Conservation (phyloP, 2,329 filamentous ascomycete genomes). For the Macrophomina pseudophaseolina region DNA sequence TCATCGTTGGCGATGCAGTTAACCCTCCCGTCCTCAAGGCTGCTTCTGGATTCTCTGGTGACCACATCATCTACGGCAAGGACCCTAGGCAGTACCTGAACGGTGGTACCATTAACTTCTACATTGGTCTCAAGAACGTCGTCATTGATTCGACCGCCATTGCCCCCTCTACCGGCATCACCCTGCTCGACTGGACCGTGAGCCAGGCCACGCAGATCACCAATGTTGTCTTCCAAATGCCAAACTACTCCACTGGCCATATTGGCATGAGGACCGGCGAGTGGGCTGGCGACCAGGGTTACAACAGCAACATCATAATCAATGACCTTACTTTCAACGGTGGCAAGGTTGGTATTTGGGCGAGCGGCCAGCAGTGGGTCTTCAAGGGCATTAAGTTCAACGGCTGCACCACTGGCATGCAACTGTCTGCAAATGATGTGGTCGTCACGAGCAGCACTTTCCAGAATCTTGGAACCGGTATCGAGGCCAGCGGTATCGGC, state of each 20-base stretch:
- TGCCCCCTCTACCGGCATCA: conserved; percentile 28
- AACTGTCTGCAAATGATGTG: conserved; percentile 13
- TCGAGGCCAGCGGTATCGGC: conserved; percentile 6
- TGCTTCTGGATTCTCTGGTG: not conserved
- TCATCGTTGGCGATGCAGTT: conserved; percentile 19
- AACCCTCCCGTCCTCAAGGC: conserved; percentile 22
- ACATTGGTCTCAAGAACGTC: conserved; percentile 36
- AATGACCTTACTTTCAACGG: conserved; percentile 24
- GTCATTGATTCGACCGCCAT: conserved; percentile 35
- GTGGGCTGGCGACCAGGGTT: conserved; percentile 32
- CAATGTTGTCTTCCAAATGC: conserved; percentile 43
- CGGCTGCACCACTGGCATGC: conserved; percentile 18
- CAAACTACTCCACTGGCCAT: conserved; percentile 39
- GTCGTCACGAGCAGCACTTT: conserved; percentile 23
- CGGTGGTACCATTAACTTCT: conserved; percentile 35
- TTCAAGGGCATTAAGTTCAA: conserved; percentile 36
- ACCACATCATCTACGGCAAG: conserved; percentile 30
- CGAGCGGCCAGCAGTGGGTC: conserved; percentile 44
- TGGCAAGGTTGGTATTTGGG: conserved; percentile 36
- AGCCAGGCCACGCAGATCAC: conserved; percentile 37
- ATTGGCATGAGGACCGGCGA: conserved; percentile 45
- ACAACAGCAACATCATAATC: conserved; percentile 35
- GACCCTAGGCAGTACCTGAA: conserved; percentile 27
- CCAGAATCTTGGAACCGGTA: not conserved
- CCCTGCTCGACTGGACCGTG: conserved; percentile 36